phyloP scores from a whole-genome alignment of 345 rosid species.

The Corchorus capsularis region DNA sequence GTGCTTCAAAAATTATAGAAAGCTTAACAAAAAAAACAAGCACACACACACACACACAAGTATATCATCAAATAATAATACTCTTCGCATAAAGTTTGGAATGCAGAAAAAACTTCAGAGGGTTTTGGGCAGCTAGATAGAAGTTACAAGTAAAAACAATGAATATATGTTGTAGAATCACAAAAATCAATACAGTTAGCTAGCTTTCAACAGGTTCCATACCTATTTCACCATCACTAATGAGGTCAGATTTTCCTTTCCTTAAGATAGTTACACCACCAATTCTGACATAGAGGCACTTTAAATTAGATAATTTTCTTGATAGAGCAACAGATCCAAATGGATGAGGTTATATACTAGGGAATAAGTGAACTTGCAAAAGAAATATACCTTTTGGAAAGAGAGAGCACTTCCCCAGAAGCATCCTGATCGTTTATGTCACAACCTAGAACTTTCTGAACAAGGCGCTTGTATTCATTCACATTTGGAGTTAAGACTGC shows the following conservation, averaged over 20 bases:
- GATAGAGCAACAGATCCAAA: neutral
- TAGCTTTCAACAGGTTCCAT: slow-evolving; percentile 13
- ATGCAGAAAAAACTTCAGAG: neutral
- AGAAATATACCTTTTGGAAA: slow-evolving; percentile 63
- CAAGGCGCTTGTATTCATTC: slow-evolving; percentile 87
- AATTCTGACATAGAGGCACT: slow-evolving; percentile 49
- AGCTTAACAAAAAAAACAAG: neutral
- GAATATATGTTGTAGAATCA: neutral
- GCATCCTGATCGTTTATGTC: slow-evolving; percentile 67
- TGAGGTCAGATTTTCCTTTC: slow-evolving; percentile 87
- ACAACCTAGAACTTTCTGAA: slow-evolving; percentile 67
- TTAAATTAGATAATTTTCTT: slow-evolving; percentile 19
- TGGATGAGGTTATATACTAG: neutral
- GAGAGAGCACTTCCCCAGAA: slow-evolving; percentile 55
- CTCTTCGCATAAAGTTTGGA: neutral
- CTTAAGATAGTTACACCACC: slow-evolving; percentile 83
- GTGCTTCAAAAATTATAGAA: neutral
- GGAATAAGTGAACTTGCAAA: neutral
- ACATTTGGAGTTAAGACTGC: slow-evolving; percentile 93
- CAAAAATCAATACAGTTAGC: neutral
- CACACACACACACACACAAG: too few relatives aligned
- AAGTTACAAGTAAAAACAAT: neutral
- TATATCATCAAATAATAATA: neutral
- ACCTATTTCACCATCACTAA: slow-evolving; percentile 82
- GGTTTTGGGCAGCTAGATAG: neutral